Conservation (phyloP, 1,284 basidiomycete genomes). For the Ganoderma boninense region DNA sequence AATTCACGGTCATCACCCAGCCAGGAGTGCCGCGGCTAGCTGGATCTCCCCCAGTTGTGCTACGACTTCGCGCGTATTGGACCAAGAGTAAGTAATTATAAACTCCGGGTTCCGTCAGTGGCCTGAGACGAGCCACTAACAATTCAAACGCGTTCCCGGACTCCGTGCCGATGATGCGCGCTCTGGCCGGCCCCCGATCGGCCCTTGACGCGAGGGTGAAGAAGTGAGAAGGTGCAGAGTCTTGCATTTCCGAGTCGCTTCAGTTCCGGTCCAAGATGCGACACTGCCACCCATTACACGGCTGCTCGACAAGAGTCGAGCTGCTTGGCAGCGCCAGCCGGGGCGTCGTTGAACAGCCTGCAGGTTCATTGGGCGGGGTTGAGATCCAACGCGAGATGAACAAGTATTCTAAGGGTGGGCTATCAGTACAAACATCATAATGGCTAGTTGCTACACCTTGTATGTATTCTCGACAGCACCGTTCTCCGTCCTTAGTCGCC, state of each 20-base stretch:
- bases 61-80: slow-evolving; percentile 4
- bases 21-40: not conserved
- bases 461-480: not conserved
- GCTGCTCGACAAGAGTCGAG: not conserved
- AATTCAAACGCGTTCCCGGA: not conserved
- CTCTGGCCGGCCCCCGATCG: not conserved
- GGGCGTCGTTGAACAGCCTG: not conserved
- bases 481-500: not conserved
- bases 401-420: not conserved
- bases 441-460: slow-evolving; percentile 14
- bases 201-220: slow-evolving; percentile 19
- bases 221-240: slow-evolving; percentile 6
- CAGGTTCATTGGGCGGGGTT: too few relatives aligned
- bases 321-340: not conserved
- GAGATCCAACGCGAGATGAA: not conserved
- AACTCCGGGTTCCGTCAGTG: slow-evolving; percentile 1
- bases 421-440: slow-evolving; percentile 9
- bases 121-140: not conserved
- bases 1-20: not conserved
- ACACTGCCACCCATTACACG: slow-evolving; percentile 17
- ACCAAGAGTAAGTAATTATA: not conserved
- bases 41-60: not conserved
- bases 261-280: slow-evolving; percentile 5
- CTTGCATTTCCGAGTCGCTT: not conserved
- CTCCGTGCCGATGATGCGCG: slow-evolving; percentile 16